A percentile compares a stretch with the other conserved stretches of the same genome.
These are phyloP conservation scores for Orbilia brochopaga DNA, from an alignment of 2,329 filamentous ascomycete genomes.

Conservation along the genomic window DNA sequence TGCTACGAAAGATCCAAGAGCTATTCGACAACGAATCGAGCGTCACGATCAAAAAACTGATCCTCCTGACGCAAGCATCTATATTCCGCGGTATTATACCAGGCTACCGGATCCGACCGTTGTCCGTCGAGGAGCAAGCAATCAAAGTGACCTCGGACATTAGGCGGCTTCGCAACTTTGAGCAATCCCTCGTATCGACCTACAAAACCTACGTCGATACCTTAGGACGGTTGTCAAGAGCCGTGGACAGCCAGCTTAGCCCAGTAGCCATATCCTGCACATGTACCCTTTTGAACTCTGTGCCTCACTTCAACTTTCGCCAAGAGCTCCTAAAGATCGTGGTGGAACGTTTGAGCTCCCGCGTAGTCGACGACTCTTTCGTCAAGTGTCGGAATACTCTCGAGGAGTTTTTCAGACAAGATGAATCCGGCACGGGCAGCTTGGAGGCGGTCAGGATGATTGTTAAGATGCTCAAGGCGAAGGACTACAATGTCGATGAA, in stretches of 20 bases:
- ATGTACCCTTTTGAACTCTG: conserved; percentile 77
- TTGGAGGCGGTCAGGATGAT: conserved; percentile 84
- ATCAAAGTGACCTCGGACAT: conserved; percentile 93
- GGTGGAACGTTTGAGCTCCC: conserved; percentile 78
- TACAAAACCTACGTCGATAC: conserved; percentile 86
- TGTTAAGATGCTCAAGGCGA: conserved; percentile 92
- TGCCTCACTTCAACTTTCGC: conserved; percentile 97
- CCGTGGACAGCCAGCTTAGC: conserved; percentile 23
- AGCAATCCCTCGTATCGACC: conserved; percentile 81
- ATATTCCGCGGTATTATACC: conserved; percentile 97
- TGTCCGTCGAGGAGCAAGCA: conserved; percentile 73
- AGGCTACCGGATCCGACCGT: conserved; percentile 88
- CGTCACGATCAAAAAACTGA: conserved; percentile 79
- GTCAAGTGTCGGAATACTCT: conserved; percentile 77
- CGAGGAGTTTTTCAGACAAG: conserved; percentile 79
- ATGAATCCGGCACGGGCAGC: conserved; percentile 87
- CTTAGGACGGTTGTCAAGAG: conserved; percentile 71
- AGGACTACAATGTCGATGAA: conserved; percentile 82
- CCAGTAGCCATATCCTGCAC: conserved; percentile 80
- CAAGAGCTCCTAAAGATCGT: conserved; percentile 85
- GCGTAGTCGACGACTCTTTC: conserved; percentile 75
- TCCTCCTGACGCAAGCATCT: conserved; percentile 82
- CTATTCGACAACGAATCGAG: conserved; percentile 59
- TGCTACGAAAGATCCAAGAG: conserved; percentile 50
- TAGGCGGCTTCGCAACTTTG: conserved; percentile 77